Conservation (phyloP, 805 yeast species). For the Brettanomyces anomalus region DNA sequence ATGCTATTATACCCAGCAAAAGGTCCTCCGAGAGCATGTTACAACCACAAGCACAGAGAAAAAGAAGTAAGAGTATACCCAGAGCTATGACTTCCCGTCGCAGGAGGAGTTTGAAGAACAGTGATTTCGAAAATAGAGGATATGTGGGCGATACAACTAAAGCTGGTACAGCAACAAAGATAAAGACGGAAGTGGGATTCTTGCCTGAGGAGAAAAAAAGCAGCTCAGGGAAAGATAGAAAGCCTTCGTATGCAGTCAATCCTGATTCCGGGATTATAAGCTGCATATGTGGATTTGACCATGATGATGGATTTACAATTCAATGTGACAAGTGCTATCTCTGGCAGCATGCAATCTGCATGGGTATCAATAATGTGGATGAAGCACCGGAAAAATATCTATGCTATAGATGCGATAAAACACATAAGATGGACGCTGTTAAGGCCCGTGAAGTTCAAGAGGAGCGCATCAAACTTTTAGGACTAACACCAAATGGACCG, state of each 20-base stretch:
- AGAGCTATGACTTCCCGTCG: too few species aligned
- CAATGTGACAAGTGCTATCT: constrained; percentile 90
- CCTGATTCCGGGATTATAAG: constrained; percentile 83
- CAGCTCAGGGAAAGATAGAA: neutral
- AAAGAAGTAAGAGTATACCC: too few species aligned
- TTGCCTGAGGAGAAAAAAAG: neutral
- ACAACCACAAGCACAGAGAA: too few species aligned
- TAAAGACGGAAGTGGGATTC: neutral
- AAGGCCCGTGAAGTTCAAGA: constrained; percentile 27
- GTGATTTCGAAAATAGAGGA: neutral
- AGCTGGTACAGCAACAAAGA: neutral
- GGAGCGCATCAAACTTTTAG: constrained; percentile 25
- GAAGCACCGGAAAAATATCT: constrained; percentile 77
- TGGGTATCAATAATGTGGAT: constrained; percentile 60
- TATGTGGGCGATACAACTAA: neutral
- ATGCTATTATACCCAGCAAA: too few species aligned
- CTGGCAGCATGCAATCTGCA: constrained; percentile 95
- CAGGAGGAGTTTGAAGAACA: too few species aligned
- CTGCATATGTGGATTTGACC: constrained; percentile 79
- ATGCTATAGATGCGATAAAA: constrained; percentile 65
- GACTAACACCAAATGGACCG: constrained; percentile 2
- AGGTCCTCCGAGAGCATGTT: too few species aligned
- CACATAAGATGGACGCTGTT: constrained; percentile 33
- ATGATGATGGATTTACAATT: constrained; percentile 88
- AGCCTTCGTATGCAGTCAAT: constrained; percentile 50